Base-by-base conservation (phyloP, 2,329 filamentous ascomycete species). In the Cladophialophora psammophila region DNA sequence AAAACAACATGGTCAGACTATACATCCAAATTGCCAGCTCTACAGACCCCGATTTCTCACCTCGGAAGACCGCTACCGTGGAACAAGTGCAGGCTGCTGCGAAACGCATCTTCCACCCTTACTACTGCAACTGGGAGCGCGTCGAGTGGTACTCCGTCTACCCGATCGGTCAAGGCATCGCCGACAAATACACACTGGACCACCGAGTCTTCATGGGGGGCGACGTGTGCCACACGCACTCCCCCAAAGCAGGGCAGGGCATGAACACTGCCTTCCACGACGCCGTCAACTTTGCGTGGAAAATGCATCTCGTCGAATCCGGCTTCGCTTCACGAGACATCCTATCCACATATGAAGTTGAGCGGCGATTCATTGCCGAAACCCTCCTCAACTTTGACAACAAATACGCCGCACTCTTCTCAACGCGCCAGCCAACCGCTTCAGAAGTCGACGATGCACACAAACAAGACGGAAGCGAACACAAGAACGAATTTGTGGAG, bases 201-300 rank as follows among this genome's bases (percentile, higher is more conserved):
- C 85, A 89, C 78, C 85, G 87, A 5, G 83, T 89, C 35, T 89
- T 89, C 78, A 88, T 89, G 84, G 87, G 87, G 62, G 87, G 87
- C 55, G 87, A 89, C 75, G 85, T 83, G 69, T 89, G 87, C 78
- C 87, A 89, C 76, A 89, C 87, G 2, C 87, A 89, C 76, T 83
- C 81, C 63, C 87, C 87, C 63, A 90, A 89, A 77, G 87, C 87
- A 13, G 87, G 87, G 15, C 87, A 89, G 73, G 87, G 87, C 65
- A 89, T 86, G 85, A 87, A 87, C 79, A 87, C 86, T 70, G 83
- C 86, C 26, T 86, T 86, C 78, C 78, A 85, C 56, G 83, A 85
- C 74, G 93, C 93, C 0, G 87, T 93, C 67, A 98, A 97, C 78
- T 84, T 98, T 48, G 94, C 94, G 7, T 98, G 94, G 94, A 98